These are phyloP conservation scores for Sporothrix schenckii DNA, from an alignment of 2,329 filamentous ascomycete genomes.

Conservation along the genomic window DNA sequence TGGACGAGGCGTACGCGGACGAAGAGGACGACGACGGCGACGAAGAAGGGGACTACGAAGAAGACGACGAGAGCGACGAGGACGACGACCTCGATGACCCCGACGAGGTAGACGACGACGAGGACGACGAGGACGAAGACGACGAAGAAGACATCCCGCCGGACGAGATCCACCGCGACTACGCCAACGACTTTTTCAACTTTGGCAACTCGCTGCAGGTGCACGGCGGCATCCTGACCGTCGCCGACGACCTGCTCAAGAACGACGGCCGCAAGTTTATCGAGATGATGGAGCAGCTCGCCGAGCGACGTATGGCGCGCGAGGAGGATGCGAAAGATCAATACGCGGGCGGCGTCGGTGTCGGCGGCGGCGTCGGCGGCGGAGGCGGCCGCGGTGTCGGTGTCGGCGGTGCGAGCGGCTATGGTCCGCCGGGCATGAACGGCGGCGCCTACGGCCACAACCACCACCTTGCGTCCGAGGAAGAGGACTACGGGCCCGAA, in stretches of 20 bases:
- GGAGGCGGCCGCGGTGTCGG: neutral
- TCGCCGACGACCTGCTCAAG: conserved; percentile 96
- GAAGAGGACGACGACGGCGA: conserved; percentile 67
- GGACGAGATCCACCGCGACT: conserved; percentile 61
- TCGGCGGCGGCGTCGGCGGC: neutral
- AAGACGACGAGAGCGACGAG: conserved; percentile 54
- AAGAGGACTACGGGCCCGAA: conserved; percentile 50
- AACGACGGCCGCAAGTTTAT: conserved; percentile 99
- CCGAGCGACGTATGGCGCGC: conserved; percentile 93
- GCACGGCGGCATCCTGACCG: conserved; percentile 95
- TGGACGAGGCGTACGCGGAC: conserved; percentile 45
- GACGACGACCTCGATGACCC: conserved; percentile 57
- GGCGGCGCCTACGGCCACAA: conserved; percentile 64
- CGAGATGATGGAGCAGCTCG: conserved; percentile 99
- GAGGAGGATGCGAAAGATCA: conserved; percentile 82
- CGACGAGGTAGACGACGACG: conserved; percentile 53
- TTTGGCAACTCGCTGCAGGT: conserved; percentile 98
- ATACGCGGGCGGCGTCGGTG: conserved; percentile 48
- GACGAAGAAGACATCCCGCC: conserved; percentile 68
- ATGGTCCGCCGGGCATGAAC: conserved; percentile 55
- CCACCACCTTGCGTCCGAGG: conserved; percentile 68
- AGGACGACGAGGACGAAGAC: conserved; percentile 66
- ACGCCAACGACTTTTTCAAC: conserved; percentile 86
- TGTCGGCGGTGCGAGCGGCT: neutral
- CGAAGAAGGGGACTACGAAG: conserved; percentile 52